Percentiles rank a stretch among this genome's conserved stretches.
phyloP scores from a whole-genome alignment of 2,329 filamentous ascomycete genomes.

The Scedosporium aurantiacum region DNA sequence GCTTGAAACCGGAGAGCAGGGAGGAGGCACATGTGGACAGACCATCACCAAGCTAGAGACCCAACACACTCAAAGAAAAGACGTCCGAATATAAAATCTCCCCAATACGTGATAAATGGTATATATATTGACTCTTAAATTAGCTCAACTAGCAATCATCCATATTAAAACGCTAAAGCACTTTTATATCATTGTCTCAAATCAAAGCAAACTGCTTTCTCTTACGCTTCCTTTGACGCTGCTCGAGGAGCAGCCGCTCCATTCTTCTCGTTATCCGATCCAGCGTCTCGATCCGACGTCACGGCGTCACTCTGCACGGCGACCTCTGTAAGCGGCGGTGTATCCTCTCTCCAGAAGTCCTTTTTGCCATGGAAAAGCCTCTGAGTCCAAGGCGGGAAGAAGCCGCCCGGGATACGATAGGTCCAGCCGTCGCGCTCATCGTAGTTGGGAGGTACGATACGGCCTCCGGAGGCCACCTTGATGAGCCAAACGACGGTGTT shows the following conservation, averaged over 20 bases:
- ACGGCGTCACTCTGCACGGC: background rate
- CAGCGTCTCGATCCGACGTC: background rate
- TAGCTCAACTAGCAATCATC: too few relatives aligned
- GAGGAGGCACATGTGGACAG: too few relatives aligned
- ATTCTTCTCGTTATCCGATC: background rate
- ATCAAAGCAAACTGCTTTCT: background rate
- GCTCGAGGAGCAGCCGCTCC: background rate
- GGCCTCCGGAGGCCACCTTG: conserved; percentile 53
- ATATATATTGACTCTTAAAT: too few relatives aligned
- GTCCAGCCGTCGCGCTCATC: conserved; percentile 72
- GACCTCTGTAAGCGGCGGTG: background rate
- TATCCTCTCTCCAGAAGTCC: conserved; percentile 50
- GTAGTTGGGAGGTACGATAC: conserved; percentile 64
- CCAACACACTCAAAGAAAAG: too few relatives aligned
- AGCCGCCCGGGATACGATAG: conserved; percentile 61
- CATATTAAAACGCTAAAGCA: too few relatives aligned
- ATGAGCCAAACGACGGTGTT: conserved; percentile 62
- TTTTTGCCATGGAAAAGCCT: conserved; percentile 56
- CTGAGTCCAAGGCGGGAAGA: conserved; percentile 63
- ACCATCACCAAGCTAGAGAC: too few relatives aligned
- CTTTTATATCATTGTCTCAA: too few relatives aligned
- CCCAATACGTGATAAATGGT: too few relatives aligned
- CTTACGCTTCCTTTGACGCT: background rate
- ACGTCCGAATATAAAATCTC: too few relatives aligned
- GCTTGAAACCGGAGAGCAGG: too few relatives aligned